Evolutionary conservation across 2,329 filamentous ascomycete genomes (phyloP).

Genomic region (Paracoccidioides brasiliensis): DNA sequence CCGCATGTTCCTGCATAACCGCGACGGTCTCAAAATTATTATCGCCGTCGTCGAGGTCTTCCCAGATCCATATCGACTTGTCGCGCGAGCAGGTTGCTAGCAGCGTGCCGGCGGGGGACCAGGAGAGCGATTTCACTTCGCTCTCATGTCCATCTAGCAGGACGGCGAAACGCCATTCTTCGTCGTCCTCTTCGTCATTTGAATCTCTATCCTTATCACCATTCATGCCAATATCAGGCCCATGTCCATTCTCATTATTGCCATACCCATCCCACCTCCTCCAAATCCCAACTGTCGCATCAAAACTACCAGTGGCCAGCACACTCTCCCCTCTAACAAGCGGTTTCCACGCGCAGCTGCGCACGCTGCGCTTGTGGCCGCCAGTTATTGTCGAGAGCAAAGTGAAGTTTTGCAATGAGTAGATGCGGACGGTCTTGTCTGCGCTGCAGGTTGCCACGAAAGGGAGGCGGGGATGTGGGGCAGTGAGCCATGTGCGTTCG

Average conservation of each 20-base stretch:
- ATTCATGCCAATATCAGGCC: conserved; percentile 14
- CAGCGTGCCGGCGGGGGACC: conserved; percentile 52
- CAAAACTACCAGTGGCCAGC: conserved; percentile 85
- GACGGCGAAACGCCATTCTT: conserved; percentile 86
- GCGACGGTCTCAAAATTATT: conserved; percentile 97
- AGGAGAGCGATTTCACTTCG: conserved; percentile 75
- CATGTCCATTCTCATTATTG: conserved; percentile 7
- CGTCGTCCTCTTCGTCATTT: conserved; percentile 45
- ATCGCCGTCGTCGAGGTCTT: conserved; percentile 71
- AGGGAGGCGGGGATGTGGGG: conserved; percentile 75
- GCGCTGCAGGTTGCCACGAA: conserved; percentile 80
- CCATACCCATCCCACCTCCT: conserved; percentile 44
- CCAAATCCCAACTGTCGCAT: conserved; percentile 81
- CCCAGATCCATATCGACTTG: conserved; percentile 97
- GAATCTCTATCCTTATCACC: conserved; percentile 27
- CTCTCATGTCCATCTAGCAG: conserved; percentile 91
- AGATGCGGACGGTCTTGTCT: conserved; percentile 76
- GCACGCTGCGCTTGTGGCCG: conserved; percentile 83
- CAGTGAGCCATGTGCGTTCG: conserved; percentile 68
- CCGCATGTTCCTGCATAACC: conserved; percentile 85
- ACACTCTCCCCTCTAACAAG: conserved; percentile 53
- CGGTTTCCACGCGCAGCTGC: conserved; percentile 79
- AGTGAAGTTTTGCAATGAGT: conserved; percentile 69
- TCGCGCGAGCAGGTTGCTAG: conserved; percentile 85
- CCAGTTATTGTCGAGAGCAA: conserved; percentile 69